Evolutionary conservation across 2,329 filamentous ascomycete genomes (phyloP).

Genomic region (Phyllosticta ampelicida): DNA sequence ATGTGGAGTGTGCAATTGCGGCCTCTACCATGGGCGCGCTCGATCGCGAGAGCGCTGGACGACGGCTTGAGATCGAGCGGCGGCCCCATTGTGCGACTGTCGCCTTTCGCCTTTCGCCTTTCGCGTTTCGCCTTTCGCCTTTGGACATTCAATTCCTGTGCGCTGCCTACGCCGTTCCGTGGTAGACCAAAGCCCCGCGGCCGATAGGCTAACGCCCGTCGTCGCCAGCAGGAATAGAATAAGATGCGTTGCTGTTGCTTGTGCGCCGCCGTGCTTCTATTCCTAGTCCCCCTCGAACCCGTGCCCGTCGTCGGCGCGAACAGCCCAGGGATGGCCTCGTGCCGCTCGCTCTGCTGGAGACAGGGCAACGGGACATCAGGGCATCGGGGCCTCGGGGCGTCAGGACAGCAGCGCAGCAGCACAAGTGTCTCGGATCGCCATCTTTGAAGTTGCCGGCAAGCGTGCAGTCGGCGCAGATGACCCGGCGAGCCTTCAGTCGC

Average conservation of each 20-base stretch:
- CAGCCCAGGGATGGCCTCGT: not conserved
- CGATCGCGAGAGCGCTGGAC: conserved; percentile 7
- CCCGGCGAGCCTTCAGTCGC: no score
- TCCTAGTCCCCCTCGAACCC: not conserved
- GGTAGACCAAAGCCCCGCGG: no score
- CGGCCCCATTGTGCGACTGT: not conserved
- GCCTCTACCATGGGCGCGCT: not conserved
- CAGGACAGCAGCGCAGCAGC: no score
- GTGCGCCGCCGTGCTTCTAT: no score
- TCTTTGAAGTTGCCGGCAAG: no score
- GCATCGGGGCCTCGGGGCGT: no score
- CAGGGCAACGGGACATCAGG: no score
- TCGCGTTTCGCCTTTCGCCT: not conserved
- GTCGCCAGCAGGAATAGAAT: no score
- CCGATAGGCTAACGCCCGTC: no score
- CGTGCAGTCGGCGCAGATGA: no score
- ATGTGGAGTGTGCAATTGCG: conserved; percentile 2
- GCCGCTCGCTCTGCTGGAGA: no score
- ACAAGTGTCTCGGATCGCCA: not conserved
- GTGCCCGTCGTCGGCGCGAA: not conserved
- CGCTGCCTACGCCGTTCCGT: not conserved
- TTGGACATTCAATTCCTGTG: not conserved
- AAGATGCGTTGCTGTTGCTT: not conserved
- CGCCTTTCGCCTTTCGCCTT: not conserved
- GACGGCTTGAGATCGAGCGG: conserved; percentile 4